These are phyloP conservation scores for Setaria viridis DNA, from an alignment of 202 grass and related monocot species.

Conservation along the genomic window DNA sequence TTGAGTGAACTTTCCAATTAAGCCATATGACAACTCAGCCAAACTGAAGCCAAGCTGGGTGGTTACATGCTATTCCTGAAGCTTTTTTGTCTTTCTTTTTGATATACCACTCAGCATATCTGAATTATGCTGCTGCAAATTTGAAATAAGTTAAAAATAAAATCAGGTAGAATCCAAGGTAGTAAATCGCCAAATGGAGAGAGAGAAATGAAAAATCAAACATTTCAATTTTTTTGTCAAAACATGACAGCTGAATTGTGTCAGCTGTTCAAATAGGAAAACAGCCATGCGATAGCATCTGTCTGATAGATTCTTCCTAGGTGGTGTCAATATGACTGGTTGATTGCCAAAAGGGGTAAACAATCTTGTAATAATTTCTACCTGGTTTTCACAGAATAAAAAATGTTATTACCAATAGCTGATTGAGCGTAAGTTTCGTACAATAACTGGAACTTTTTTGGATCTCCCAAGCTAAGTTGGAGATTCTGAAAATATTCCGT, in stretches of 20 bases:
- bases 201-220: slow-evolving; percentile 9
- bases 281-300: background rate
- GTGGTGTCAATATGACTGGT: slow-evolving; percentile 9
- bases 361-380: slow-evolving; percentile 2
- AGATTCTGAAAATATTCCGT: background rate
- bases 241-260: slow-evolving; percentile 28
- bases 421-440: background rate
- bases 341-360: slow-evolving; percentile 3
- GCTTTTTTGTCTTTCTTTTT: slow-evolving; percentile 48
- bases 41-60: slow-evolving; percentile 18
- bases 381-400: background rate
- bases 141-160: slow-evolving; percentile 7
- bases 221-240: slow-evolving; percentile 10
- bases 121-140: slow-evolving; percentile 54
- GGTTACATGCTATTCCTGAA: slow-evolving; percentile 41
- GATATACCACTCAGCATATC: slow-evolving; percentile 27
- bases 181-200: background rate
- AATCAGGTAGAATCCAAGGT: slow-evolving; percentile 1
- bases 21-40: slow-evolving; percentile 31
- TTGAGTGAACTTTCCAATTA: slow-evolving; percentile 9
- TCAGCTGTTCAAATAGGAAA: slow-evolving; percentile 3
- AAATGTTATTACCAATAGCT: slow-evolving; percentile 4
- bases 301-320: background rate
- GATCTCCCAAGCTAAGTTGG: background rate
- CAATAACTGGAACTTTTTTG: background rate